phyloP scores from a whole-genome alignment of 345 rosid species.

The Ceriops tagal region DNA sequence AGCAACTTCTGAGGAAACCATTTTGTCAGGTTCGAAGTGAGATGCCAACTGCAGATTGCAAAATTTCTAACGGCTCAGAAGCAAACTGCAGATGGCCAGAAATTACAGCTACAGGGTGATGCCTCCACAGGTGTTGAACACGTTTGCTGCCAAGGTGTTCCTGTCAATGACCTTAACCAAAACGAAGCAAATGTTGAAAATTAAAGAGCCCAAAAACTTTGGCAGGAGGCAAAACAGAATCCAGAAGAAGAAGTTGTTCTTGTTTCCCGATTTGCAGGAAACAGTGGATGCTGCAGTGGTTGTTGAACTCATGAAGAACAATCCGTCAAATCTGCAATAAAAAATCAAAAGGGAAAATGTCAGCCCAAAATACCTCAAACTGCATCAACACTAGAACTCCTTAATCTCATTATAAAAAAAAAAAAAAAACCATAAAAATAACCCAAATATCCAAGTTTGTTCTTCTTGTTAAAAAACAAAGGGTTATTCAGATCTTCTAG shows the following conservation, averaged over 20 bases:
- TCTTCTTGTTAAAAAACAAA: background rate
- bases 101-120: constrained; percentile 18
- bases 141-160: constrained; percentile 31
- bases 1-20: constrained; percentile 55
- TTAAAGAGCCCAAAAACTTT: constrained; percentile 54
- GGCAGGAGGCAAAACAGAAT: constrained; percentile 71
- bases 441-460: background rate
- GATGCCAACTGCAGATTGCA: constrained; percentile 29
- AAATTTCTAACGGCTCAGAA: background rate
- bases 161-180: constrained; percentile 50
- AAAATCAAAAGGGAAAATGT: background rate
- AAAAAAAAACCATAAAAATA: background rate
- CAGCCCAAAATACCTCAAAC: background rate
- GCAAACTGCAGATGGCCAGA: constrained; percentile 27
- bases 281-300: constrained; percentile 58
- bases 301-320: constrained; percentile 83
- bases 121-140: constrained; percentile 13
- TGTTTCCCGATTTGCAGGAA: constrained; percentile 98
- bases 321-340: constrained; percentile 50
- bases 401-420: background rate
- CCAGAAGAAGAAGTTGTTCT: constrained; percentile 71
- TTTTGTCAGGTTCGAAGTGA: constrained; percentile 14
- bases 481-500: background rate
- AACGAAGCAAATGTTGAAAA: constrained; percentile 42
- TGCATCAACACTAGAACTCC: too few relatives aligned